A percentile compares a stretch with the other conserved stretches of the same genome.
Conservation (phyloP, 2,329 filamentous ascomycete species). For the Zymoseptoria crescenta region DNA sequence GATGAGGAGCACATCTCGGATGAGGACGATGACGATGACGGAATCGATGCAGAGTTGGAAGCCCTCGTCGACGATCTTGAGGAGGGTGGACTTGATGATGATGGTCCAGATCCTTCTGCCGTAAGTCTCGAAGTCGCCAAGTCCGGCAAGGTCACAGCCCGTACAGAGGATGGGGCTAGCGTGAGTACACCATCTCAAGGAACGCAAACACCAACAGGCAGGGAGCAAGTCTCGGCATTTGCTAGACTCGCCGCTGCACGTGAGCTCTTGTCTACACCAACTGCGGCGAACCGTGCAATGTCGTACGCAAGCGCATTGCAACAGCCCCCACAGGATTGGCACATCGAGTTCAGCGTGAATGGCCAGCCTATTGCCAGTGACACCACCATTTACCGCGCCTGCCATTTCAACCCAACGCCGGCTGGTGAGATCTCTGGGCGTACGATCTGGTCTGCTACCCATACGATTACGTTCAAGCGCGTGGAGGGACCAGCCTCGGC, state of each 20-base stretch:
- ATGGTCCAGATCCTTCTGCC: constrained; percentile 73
- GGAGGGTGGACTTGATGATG: constrained; percentile 66
- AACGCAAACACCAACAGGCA: constrained; percentile 28
- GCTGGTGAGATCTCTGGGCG: constrained; percentile 60
- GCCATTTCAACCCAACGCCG: constrained; percentile 61
- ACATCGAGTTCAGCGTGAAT: constrained; percentile 89
- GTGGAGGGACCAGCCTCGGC: constrained; percentile 74
- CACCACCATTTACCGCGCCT: constrained; percentile 90
- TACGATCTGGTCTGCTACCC: constrained; percentile 74
- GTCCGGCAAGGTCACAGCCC: constrained; percentile 79
- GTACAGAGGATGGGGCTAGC: constrained; percentile 83
- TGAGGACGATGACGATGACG: constrained; percentile 53
- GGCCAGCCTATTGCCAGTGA: constrained; percentile 78
- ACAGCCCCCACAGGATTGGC: constrained; percentile 82
- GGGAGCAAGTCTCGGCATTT: constrained; percentile 25
- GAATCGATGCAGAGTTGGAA: constrained; percentile 56
- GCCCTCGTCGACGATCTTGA: constrained; percentile 87
- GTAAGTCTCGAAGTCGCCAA: constrained; percentile 86
- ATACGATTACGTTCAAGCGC: constrained; percentile 85
- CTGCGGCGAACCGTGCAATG: constrained; percentile 51
- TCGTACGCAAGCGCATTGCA: constrained; percentile 82
- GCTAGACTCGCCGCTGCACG: constrained; percentile 27
- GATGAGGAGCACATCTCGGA: constrained; percentile 81
- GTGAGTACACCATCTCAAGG: constrained; percentile 71
- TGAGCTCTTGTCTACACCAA: constrained; percentile 37